These are phyloP conservation scores for Chrysopogon serrulatus DNA, from an alignment of 176 grass and related monocot species.

Conservation along the genomic window DNA sequence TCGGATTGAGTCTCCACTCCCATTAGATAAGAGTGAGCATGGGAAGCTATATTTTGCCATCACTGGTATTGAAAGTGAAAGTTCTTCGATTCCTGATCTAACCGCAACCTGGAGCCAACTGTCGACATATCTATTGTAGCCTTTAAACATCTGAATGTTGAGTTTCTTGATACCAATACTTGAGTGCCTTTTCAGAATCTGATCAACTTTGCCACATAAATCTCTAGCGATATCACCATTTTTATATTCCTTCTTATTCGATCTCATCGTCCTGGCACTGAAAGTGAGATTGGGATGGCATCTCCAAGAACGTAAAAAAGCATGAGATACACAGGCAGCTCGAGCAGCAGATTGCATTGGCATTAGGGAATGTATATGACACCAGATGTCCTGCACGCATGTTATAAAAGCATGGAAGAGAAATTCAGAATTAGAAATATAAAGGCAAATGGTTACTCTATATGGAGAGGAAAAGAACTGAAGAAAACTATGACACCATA, in stretches of 20 bases:
- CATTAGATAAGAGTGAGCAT: not conserved
- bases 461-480: too few relatives aligned
- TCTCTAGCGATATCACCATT: not conserved
- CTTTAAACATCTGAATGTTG: not conserved
- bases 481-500: too few relatives aligned
- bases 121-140: not conserved
- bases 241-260: not conserved
- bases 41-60: not conserved
- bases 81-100: not conserved
- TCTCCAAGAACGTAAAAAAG: not conserved
- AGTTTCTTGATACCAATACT: not conserved
- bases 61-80: not conserved
- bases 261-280: not conserved
- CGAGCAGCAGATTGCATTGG: not conserved
- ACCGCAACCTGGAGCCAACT: not conserved
- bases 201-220: not conserved
- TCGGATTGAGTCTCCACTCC: not conserved
- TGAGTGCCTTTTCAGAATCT: not conserved
- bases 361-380: not conserved
- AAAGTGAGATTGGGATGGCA: constrained; percentile 2
- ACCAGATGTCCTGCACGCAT: not conserved
- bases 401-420: not conserved
- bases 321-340: not conserved
- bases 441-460: not conserved
- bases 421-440: not conserved